These are phyloP conservation scores for Globisporangium rhizosaccharum DNA, from an alignment of 352 stramenopile genomes.

Conservation along the genomic window DNA sequence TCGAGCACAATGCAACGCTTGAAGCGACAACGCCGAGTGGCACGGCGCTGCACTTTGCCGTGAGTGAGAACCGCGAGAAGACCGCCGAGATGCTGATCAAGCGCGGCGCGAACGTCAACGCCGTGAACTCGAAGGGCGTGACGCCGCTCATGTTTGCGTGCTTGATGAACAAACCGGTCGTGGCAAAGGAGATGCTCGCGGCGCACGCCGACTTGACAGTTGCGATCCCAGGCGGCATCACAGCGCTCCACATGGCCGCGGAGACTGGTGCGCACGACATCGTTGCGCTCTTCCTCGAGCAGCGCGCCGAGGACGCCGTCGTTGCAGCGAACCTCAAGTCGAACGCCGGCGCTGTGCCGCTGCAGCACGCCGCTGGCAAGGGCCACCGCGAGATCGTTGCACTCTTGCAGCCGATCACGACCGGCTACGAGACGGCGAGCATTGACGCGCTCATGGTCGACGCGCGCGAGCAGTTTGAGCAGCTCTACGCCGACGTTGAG, in stretches of 20 bases:
- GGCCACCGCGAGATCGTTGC: conserved; percentile 59
- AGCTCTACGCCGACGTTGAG: conserved; percentile 37
- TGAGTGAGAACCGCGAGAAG: conserved; percentile 79
- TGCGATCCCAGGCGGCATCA: conserved; percentile 60
- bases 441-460: conserved; percentile 50
- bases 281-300: conserved; percentile 47
- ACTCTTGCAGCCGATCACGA: conserved; percentile 57
- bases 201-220: conserved; percentile 40
- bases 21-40: conserved; percentile 64
- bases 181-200: conserved; percentile 51
- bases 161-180: conserved; percentile 71
- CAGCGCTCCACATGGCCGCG: conserved; percentile 67
- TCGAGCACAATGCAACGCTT: conserved; percentile 48
- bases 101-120: conserved; percentile 57
- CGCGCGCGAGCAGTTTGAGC: conserved; percentile 60
- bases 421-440: conserved; percentile 48
- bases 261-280: conserved; percentile 67
- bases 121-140: conserved; percentile 60
- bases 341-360: conserved; percentile 51
- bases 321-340: conserved; percentile 50
- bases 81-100: conserved; percentile 56
- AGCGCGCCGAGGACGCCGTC: conserved; percentile 37
- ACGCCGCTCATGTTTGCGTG: conserved; percentile 70
- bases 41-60: conserved; percentile 73
- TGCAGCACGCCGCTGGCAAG: conserved; percentile 74